Evolutionary conservation across 371 early-diverging fungal species (phyloP).

Genomic region (Cladochytrium tenue): DNA sequence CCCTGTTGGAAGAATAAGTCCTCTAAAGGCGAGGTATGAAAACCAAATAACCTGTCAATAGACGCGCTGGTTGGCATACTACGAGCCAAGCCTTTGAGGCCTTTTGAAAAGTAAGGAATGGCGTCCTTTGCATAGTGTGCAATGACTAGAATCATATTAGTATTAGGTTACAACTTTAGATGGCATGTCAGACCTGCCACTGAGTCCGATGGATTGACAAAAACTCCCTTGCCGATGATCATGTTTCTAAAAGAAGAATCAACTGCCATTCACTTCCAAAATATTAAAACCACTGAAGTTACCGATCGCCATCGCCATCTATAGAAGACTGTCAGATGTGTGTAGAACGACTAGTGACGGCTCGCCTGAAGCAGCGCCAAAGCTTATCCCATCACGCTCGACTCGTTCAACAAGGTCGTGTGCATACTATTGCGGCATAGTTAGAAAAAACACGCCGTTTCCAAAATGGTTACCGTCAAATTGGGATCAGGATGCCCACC

Average conservation of each 20-base stretch:
- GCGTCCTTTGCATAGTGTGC: slow-evolving; percentile 79
- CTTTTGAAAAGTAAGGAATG: slow-evolving; percentile 94
- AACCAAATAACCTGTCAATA: slow-evolving; percentile 71
- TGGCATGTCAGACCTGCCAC: slow-evolving; percentile 66
- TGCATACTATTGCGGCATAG: slow-evolving; percentile 76
- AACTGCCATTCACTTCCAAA: too few species aligned
- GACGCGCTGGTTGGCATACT: slow-evolving; percentile 95
- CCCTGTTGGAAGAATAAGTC: too few species aligned
- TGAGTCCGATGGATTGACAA: slow-evolving; percentile 96
- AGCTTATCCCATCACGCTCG: slow-evolving; percentile 71
- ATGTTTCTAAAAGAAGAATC: slow-evolving; percentile 95
- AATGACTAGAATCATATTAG: slow-evolving; percentile 59
- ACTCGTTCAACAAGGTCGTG: slow-evolving; percentile 91
- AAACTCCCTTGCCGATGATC: slow-evolving; percentile 85
- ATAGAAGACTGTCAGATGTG: not conserved
- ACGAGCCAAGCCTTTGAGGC: slow-evolving; percentile 88
- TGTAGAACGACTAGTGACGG: not conserved
- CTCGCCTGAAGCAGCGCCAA: slow-evolving; percentile 95
- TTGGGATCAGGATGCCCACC: slow-evolving; percentile 95
- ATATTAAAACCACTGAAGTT: too few species aligned
- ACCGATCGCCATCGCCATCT: slow-evolving; percentile 50
- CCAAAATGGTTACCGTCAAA: slow-evolving; percentile 74
- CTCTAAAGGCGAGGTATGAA: too few species aligned
- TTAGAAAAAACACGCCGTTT: too few species aligned
- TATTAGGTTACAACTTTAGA: not conserved